Percentiles rank a stretch among this genome's conserved stretches.
phyloP scores from a whole-genome alignment of 768 basidiomycete genomes.

The Pilatotrama ljubarskyi region DNA sequence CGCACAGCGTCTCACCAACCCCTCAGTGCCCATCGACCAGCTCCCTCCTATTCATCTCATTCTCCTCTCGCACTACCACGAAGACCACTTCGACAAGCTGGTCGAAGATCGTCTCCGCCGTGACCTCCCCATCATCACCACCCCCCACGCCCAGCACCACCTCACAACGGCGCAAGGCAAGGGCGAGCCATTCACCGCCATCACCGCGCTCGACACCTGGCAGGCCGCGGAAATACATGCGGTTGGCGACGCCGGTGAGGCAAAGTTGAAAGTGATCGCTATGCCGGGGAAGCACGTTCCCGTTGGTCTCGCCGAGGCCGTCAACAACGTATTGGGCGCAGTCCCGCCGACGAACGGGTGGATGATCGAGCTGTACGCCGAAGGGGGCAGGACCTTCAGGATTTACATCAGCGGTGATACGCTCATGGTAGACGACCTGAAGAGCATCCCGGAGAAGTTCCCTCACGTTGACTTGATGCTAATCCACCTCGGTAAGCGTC shows the following conservation, averaged over 20 bases:
- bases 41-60: conserved; percentile 35
- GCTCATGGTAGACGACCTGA: conserved; percentile 34
- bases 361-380: conserved; percentile 29
- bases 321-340: conserved; percentile 29
- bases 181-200: conserved; percentile 10
- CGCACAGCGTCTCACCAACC: conserved; percentile 31
- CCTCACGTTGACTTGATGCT: conserved; percentile 35
- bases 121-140: conserved; percentile 36
- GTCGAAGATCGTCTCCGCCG: conserved; percentile 35
- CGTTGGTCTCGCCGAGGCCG: conserved; percentile 23
- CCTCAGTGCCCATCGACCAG: conserved; percentile 31
- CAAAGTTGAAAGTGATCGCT: conserved; percentile 25
- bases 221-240: conserved; percentile 6
- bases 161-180: conserved; percentile 15
- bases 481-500: conserved; percentile 25
- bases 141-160: conserved; percentile 28
- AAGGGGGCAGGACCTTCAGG: conserved; percentile 23
- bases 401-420: conserved; percentile 38
- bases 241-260: background rate
- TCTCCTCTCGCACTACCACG: conserved; percentile 31
- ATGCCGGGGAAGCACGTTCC: conserved; percentile 35
- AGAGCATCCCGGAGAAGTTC: conserved; percentile 34
- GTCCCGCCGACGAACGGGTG: conserved; percentile 34
- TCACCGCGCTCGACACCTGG: conserved; percentile 21
- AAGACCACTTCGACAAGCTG: conserved; percentile 36